Base-by-base conservation (phyloP, 2,329 filamentous ascomycete species). In the Ampelomyces quisqualis region DNA sequence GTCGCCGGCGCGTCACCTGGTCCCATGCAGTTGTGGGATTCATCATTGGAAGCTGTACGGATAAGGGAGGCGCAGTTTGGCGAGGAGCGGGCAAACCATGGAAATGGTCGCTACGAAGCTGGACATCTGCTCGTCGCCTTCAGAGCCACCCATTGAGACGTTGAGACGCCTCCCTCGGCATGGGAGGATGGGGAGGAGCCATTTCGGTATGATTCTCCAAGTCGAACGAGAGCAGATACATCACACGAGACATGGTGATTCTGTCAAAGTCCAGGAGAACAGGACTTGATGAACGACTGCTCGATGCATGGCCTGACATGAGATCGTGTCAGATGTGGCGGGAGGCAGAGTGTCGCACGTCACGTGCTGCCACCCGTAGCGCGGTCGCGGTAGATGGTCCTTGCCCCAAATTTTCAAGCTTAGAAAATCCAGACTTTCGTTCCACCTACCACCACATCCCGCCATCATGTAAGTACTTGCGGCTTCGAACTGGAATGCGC, bases 401-500 rank as follows among this genome's bases (percentile, higher is more conserved):
- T 18, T n/a, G 26, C 20, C 18, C 30, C 40, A 38, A 46, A 43
- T 43, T 24, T 36, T 21, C 28, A 27, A 39, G 17, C 19, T 22
- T n/a, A 38, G 22, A 24, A 8, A n/a, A 24, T 24, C 22, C n/a
- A 8, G 21, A n/a, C 21, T 24, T 10, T 24, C 22, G 9, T 13
- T 21, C 23, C n/a, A 32, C 11, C 14, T 11, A 18, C 14, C 11
- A 15, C 10, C 11, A 17, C 33, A n/a, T n/a, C 7, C 28, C 7
- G 23, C 24, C 40, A 53, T 36, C 45, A 58, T 60, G 56, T 57
- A 51, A 38, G 56, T 30, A 29, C 18, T 7, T 14, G 15, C 10
- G 22, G 8, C 2, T 7, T 18, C 11, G 11, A 11, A 26, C 22
- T 22, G 14, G 15, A 5, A 31, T 8, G 5, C 3, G 19, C 8